Conservation (phyloP, 2,329 filamentous ascomycete species). For the Pseudogymnoascus sp. region DNA sequence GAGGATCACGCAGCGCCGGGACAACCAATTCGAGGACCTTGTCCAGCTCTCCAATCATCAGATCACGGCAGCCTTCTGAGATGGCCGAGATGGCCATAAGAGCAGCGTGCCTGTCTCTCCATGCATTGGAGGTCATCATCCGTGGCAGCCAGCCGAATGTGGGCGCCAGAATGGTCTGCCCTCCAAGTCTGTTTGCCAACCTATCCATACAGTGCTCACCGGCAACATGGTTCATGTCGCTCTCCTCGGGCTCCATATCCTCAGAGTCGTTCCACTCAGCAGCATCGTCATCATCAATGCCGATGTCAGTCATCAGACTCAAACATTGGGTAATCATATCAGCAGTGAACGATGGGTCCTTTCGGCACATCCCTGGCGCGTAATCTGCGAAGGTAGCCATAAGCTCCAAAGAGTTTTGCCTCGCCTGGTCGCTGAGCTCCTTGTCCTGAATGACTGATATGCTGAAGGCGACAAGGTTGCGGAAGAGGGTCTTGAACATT, state of each 20-base stretch:
- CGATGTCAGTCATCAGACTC: constrained; percentile 96
- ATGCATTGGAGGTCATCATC: constrained; percentile 93
- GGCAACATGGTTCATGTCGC: constrained; percentile 92
- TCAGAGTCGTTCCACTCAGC: constrained; percentile 88
- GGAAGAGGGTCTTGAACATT: constrained; percentile 96
- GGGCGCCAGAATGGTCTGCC: constrained; percentile 81
- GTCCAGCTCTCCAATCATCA: constrained; percentile 91
- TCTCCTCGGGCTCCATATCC: constrained; percentile 92
- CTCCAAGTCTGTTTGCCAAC: constrained; percentile 91
- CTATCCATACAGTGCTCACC: constrained; percentile 98
- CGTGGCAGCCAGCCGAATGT: constrained; percentile 95
- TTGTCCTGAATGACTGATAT: constrained; percentile 94
- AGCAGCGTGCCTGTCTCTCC: constrained; percentile 91
- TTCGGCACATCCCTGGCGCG: constrained; percentile 87
- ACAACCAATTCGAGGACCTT: constrained; percentile 94
- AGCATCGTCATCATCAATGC: constrained; percentile 88
- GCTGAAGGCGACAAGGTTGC: constrained; percentile 84
- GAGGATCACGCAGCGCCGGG: constrained; percentile 78
- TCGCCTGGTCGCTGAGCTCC: constrained; percentile 78
- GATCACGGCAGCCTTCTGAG: constrained; percentile 88
- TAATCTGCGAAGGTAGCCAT: constrained; percentile 98
- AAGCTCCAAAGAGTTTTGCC: constrained; percentile 90
- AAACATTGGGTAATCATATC: constrained; percentile 99
- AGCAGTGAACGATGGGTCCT: constrained; percentile 80
- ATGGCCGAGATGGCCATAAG: constrained; percentile 99